phyloP scores from a whole-genome alignment of 2,329 filamentous ascomycete genomes.

The Taxawa tesnikishii region DNA sequence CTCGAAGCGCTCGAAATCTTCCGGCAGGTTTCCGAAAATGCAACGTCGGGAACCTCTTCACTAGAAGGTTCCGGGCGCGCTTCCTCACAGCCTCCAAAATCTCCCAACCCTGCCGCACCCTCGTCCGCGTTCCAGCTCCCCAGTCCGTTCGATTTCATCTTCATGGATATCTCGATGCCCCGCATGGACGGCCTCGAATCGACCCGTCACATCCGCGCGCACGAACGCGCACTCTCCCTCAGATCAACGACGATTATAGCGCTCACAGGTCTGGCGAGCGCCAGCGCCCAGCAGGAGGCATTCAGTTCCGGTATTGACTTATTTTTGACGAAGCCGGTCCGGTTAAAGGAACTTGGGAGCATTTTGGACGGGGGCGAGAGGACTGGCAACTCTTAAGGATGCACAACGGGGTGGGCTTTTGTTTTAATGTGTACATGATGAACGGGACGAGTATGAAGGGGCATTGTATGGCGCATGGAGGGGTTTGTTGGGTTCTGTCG shows the following conservation, averaged over 20 bases:
- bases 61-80: not conserved
- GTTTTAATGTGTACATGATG: too few species aligned
- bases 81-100: conserved; percentile 1
- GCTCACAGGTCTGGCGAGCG: conserved; percentile 17
- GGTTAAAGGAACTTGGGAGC: conserved; percentile 4
- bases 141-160: conserved; percentile 23
- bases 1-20: conserved; percentile 32
- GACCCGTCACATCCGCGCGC: conserved; percentile 7
- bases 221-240: conserved; percentile 6
- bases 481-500: too few species aligned
- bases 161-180: conserved; percentile 26
- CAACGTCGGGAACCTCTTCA: not conserved
- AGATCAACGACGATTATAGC: conserved; percentile 12
- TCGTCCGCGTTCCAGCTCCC: not conserved
- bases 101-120: too few species aligned
- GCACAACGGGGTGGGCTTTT: too few species aligned
- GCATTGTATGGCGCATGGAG: too few species aligned
- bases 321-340: conserved; percentile 17
- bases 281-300: conserved; percentile 15
- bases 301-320: conserved; percentile 14
- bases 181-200: conserved; percentile 5
- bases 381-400: too few species aligned
- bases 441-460: too few species aligned
- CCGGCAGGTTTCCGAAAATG: conserved; percentile 22
- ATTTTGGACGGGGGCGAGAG: conserved; percentile 2